Percentiles rank a stretch among this genome's conserved stretches.
phyloP scores from a whole-genome alignment of 2,329 filamentous ascomycete genomes.

The Cordyceps farinosa region DNA sequence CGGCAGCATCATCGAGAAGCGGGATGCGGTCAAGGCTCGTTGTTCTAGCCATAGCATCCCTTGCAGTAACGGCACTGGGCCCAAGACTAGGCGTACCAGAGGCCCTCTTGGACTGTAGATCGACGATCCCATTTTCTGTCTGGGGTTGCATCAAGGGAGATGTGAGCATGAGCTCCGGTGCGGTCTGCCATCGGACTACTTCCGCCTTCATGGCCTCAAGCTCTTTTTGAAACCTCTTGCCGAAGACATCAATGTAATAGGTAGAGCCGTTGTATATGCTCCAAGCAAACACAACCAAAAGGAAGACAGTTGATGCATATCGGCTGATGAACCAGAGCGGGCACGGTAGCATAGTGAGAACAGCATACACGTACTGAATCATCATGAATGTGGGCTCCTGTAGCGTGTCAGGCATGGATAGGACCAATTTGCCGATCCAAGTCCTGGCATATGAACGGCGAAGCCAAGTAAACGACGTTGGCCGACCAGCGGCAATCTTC shows the following conservation, averaged over 20 bases:
- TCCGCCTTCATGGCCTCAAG: slow-evolving; percentile 84
- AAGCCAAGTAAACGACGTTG: slow-evolving; percentile 97
- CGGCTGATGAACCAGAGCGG: slow-evolving; percentile 92
- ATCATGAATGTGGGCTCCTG: slow-evolving; percentile 94
- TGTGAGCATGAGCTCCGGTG: slow-evolving; percentile 44
- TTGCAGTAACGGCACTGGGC: slow-evolving; percentile 15
- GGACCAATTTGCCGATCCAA: slow-evolving; percentile 82
- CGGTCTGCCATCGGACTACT: slow-evolving; percentile 80
- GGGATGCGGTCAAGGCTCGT: slow-evolving; percentile 53
- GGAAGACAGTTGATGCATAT: slow-evolving; percentile 72
- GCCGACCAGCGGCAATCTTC: slow-evolving; percentile 91
- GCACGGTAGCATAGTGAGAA: slow-evolving; percentile 90
- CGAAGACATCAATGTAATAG: slow-evolving; percentile 97
- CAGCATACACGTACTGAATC: slow-evolving; percentile 89
- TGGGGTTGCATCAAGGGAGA: slow-evolving; percentile 34
- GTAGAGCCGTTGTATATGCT: slow-evolving; percentile 96
- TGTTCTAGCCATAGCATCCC: slow-evolving; percentile 23
- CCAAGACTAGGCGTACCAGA: slow-evolving; percentile 16
- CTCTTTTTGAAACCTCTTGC: slow-evolving; percentile 94
- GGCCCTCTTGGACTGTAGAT: background rate
- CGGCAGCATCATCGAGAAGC: slow-evolving; percentile 46
- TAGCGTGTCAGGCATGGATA: slow-evolving; percentile 67
- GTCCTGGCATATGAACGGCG: slow-evolving; percentile 85
- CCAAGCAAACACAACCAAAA: slow-evolving; percentile 84
- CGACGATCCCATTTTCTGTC: slow-evolving; percentile 21